These are phyloP conservation scores for Ganoderma meredithae DNA, from an alignment of 1,284 basidiomycete species.

Conservation along the genomic window DNA sequence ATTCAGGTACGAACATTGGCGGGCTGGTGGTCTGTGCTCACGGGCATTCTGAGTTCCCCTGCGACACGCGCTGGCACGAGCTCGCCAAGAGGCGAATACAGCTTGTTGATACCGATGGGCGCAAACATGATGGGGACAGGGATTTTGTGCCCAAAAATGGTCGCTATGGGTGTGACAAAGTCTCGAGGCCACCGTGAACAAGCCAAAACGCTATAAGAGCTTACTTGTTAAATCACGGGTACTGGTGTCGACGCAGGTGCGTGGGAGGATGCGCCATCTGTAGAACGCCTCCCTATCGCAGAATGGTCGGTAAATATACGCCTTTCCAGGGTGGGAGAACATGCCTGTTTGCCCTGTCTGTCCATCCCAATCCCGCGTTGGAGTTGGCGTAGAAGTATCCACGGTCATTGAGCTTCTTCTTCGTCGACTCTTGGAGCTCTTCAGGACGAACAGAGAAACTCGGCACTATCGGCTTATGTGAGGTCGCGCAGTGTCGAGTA, in stretches of 20 bases:
- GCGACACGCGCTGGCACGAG: constrained; percentile 62
- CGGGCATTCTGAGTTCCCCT: constrained; percentile 60
- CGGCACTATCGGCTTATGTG: constrained; percentile 36
- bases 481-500: no score
- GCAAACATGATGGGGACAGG: constrained; percentile 63
- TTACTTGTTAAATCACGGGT: constrained; percentile 58
- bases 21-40: constrained; percentile 32
- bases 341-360: constrained; percentile 59
- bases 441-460: constrained; percentile 56
- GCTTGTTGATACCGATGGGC: constrained; percentile 67
- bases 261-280: constrained; percentile 59
- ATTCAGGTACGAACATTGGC: not conserved
- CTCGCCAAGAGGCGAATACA: constrained; percentile 60
- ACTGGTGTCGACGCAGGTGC: constrained; percentile 67
- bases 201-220: constrained; percentile 17
- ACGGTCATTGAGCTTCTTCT: constrained; percentile 58
- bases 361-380: constrained; percentile 64
- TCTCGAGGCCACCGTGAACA: not conserved
- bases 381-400: constrained; percentile 65
- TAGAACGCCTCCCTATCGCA: constrained; percentile 54
- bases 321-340: constrained; percentile 21
- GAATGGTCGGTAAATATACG: not conserved
- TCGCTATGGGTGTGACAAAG: constrained; percentile 38
- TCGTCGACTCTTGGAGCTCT: constrained; percentile 56
- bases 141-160: constrained; percentile 61